Evolutionary conservation across 306 rosid species (phyloP), one percentile per base, ranked within the genome.

Genomic region (Bauhinia variegata): DNA sequence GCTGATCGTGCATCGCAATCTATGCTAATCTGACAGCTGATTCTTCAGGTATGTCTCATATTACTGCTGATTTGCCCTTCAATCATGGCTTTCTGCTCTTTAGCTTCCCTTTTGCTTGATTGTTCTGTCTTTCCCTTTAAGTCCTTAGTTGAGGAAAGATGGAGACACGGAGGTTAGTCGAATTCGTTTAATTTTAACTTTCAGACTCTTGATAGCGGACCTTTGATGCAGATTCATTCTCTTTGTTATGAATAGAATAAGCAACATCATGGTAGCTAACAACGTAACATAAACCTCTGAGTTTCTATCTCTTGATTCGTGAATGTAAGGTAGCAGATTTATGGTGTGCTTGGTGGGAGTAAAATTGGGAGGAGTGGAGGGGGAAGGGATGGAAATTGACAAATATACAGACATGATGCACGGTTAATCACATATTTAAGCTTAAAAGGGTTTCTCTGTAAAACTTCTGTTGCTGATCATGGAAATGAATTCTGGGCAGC

Each of bases 261-360:
- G 14, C 51, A 44, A 57, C 60, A 56, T 38, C 48, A 6, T 2
- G 28, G 28, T 23, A 23, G 28, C 28, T 13, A 52, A 17, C 61
- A 64, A 75, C 65, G 76, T 78, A 63, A 33, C 43, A 30, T 13
- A 17, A 34, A 42, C 67, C 37, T n/a, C 33, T 15, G 41, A 16
- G 9, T 12, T 58, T 65, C 13, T 10, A 19, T 49, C 43, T 49
- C 52, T 15, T 11, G 12, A 15, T 55, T 32, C 16, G 28, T 31
- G 4, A 28, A 39, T 38, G 19, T 37, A 7, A 28, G 33, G 65
- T 52, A 9, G 41, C 39, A 19, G 0, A n/a, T 53, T 37, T 48
- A 6, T 30, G 63, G 28, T 23, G 28, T 23, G 28, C 2, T 23
- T 23, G 28, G 2, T 23, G 28, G 28, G 28, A 23, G 28, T 23